Conservation (phyloP, 768 basidiomycete genomes). For the Suillus subalutaceus region DNA sequence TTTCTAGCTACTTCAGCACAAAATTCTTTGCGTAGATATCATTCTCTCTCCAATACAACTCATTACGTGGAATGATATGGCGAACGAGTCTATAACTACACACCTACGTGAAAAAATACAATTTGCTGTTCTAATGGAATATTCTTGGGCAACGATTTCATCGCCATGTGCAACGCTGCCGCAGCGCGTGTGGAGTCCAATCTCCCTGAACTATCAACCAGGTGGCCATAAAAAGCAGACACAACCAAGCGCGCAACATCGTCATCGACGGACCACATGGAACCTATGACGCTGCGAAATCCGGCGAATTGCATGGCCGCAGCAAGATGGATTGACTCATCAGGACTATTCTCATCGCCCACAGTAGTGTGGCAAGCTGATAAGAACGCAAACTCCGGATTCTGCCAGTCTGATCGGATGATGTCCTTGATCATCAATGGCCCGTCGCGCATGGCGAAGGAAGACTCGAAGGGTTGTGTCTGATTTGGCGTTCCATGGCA, state of each 20-base stretch:
- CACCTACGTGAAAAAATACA: conserved; percentile 12
- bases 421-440: conserved; percentile 12
- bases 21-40: too few species aligned
- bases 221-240: conserved; percentile 5
- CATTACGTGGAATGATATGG: not conserved
- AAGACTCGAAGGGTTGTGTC: conserved; percentile 18
- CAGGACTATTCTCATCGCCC: conserved; percentile 16
- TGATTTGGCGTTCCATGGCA: conserved; percentile 39
- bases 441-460: too few species aligned
- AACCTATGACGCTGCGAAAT: conserved; percentile 25
- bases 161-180: conserved; percentile 3
- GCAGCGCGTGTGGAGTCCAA: conserved; percentile 11
- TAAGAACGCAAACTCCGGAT: conserved; percentile 23
- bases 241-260: not conserved
- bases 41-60: too few species aligned
- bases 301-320: conserved; percentile 26
- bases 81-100: not conserved
- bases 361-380: conserved; percentile 28
- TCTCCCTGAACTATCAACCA: not conserved
- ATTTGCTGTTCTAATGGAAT: conserved; percentile 11
- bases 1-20: too few species aligned
- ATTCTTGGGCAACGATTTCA: not conserved
- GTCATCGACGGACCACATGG: conserved; percentile 23
- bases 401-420: conserved; percentile 9
- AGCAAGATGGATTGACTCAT: conserved; percentile 27